Base-by-base conservation (phyloP, 106 monocot species). In the Phalaenopsis equestris region DNA sequence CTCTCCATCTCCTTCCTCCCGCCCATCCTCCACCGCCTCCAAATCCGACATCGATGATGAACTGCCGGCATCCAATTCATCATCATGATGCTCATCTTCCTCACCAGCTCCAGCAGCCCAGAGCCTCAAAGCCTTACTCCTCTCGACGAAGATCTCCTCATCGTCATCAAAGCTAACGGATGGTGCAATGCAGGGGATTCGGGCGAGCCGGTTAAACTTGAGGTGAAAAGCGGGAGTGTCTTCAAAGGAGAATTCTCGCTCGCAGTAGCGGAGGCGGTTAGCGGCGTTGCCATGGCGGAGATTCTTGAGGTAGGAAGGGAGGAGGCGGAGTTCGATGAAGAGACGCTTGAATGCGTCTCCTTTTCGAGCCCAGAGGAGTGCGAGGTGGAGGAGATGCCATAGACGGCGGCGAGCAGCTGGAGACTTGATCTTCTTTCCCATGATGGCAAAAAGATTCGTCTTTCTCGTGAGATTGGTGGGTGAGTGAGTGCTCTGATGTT, bases 161-260 rank as follows among this genome's bases (percentile, higher is more conserved):
- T 78, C 70, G 21, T 80, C 79, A 9, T 72, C 79, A 64, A 67
- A 64, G 24, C 37, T 73, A 6, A 42, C 78, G 3, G 81, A 37
- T 11, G 84, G 80, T 0, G 82, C 57, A 46, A 88, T 89, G 78
- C 93, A 93, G 9, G 90, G 88, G 39, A 88, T 81, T 76, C 74
- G 73, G 8, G 86, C 39, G 19, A 61, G 77, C 41, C 78, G 43
- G 78, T 57, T 80, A 46, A 82, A 57, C 73, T 84, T 87, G 89
- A 91, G 84, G 17, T 55, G 76, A 77, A 93, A 93, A 0, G n/a
- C 21, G 0, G 90, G 90, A 0, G 93, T 91, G 80, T 93, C 87
- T 1, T 89, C 93, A 82, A 93, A 83, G 41, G 93, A 93, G 80
- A 89, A 81, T 78, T 93, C 83, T 1, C 88, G 80, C 52, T 90